Conservation (phyloP, 495 filamentous ascomycete genomes). For the Thozetella sp. region DNA sequence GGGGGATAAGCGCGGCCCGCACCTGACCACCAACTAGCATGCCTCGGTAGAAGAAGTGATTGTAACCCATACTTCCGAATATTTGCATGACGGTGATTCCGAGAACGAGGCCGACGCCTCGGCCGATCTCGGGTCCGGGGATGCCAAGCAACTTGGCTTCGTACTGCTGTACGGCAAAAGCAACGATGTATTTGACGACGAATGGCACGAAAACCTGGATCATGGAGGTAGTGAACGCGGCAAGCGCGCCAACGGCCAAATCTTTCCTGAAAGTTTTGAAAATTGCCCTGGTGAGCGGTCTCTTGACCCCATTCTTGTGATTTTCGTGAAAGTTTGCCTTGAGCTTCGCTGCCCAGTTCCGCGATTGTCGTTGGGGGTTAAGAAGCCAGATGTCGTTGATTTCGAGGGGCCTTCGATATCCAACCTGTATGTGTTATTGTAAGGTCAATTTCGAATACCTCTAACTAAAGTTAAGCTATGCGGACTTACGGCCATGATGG, state of each 20-base stretch:
- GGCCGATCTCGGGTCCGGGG: slow-evolving; percentile 61
- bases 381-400: slow-evolving; percentile 37
- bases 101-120: slow-evolving; percentile 72
- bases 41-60: slow-evolving; percentile 81
- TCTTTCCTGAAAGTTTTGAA: slow-evolving; percentile 86
- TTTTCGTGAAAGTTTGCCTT: slow-evolving; percentile 67
- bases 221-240: slow-evolving; percentile 68
- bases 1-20: slow-evolving; percentile 70
- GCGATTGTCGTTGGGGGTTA: slow-evolving; percentile 76
- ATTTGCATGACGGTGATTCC: slow-evolving; percentile 79
- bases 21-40: slow-evolving; percentile 80
- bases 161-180: slow-evolving; percentile 78
- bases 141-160: slow-evolving; percentile 47
- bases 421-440: not conserved
- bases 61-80: slow-evolving; percentile 68
- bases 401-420: slow-evolving; percentile 2
- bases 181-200: slow-evolving; percentile 71
- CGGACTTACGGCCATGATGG: slow-evolving; percentile 62
- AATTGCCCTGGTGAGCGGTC: slow-evolving; percentile 76
- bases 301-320: slow-evolving; percentile 64
- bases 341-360: slow-evolving; percentile 64
- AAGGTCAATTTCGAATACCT: not conserved
- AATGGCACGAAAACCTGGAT: slow-evolving; percentile 76
- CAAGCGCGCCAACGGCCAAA: slow-evolving; percentile 80
- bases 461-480: not conserved